Conservation (phyloP, 306 rosid species). For the peach (Prunus persica) region Prunus_persica_NCBIv2 NC_034009.1:27896001-27896500, state of each 20-base stretch:
- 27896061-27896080: too few species aligned
- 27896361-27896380: background rate
- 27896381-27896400: background rate
- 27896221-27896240: background rate
- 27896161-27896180: background rate
- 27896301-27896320: background rate
- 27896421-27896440: background rate
- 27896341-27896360: background rate
- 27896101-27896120: background rate
- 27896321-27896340: background rate
- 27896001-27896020: too few species aligned
- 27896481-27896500: background rate
- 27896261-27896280: background rate
- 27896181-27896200: background rate
- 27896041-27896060: too few species aligned
- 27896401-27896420: background rate
- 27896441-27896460: slow-evolving; percentile 4
- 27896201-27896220: background rate
- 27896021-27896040: rapidly evolving
- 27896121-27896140: background rate
- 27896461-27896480: background rate
- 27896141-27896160: background rate
- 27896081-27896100: background rate
- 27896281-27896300: too few species aligned
- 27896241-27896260: background rate